Conservation (phyloP, 139 green algal species). For the Chlorella vulgaris region DNA sequence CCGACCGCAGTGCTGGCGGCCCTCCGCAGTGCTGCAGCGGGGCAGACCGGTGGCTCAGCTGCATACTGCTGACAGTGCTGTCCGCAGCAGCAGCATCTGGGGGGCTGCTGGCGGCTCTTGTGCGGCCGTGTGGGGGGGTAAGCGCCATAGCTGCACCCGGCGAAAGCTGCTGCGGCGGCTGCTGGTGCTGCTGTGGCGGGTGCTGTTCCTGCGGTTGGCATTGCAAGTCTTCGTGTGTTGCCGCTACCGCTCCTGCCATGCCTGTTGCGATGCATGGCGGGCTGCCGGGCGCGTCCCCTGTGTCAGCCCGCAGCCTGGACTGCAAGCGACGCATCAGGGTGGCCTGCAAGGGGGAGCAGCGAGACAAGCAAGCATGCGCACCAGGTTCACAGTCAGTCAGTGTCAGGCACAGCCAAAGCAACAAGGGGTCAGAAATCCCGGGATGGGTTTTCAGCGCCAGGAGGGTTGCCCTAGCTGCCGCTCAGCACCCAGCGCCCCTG, state of each 20-base stretch:
- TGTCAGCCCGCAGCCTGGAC: neutral
- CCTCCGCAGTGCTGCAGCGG: neutral
- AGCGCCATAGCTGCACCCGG: neutral
- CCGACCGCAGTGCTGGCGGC: neutral
- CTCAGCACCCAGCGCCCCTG: no score
- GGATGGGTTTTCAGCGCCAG: neutral
- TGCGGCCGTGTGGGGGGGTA: neutral
- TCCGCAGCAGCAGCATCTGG: neutral
- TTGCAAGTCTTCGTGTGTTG: neutral
- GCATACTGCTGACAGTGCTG: conserved; percentile 5
- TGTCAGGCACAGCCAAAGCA: no score
- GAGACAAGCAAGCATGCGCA: no score
- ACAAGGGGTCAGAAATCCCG: neutral
- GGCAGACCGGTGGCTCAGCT: neutral
- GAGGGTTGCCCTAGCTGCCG: neutral
- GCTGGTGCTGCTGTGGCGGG: neutral
- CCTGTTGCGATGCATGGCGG: neutral
- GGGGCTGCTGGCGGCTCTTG: neutral
- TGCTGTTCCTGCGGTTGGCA: neutral
- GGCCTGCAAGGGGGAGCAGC: neutral
- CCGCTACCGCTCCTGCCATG: neutral
- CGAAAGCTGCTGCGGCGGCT: neutral
- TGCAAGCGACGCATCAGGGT: conserved; percentile 20
- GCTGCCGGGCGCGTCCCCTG: neutral
- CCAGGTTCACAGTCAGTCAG: no score